Base-by-base conservation (phyloP, 805 yeast genomes). In the Sugiyamaella americana region DNA sequence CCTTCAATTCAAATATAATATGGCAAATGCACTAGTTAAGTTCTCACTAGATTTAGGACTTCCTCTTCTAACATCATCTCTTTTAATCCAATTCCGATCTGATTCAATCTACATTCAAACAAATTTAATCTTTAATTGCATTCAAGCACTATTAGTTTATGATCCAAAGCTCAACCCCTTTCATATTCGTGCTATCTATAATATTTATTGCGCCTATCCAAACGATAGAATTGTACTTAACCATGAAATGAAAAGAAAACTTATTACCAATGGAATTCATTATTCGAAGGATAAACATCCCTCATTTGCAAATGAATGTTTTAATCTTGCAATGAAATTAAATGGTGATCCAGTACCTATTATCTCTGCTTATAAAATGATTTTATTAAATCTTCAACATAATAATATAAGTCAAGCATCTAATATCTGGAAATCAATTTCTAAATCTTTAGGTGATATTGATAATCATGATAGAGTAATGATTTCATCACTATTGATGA, bases 41-140 rank as follows among this genome's bases (percentile, higher is more conserved):
- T 32, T 47, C 16, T 39, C 46, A 18, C 37, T 51, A 17, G 29
- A 29, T 22, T 20, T 37, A 4, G 47, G 51, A 17, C 18, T 35
- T 19, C 47, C 51, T n/a, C 43, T 51, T n/a, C 36, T 51, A 19
- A 44, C 47, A 10, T 49, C 51, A 8, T 48, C 54, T 11, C 20
- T 35, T 11, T 10, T 17, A 5, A 35, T 10, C 6, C 20, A 35
- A 13, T 44, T 50, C 18, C 30, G 32, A 5, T 10, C 20, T 5
- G 30, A 19, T 11, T 16, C 11, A 11, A 18, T 44, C 24, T 44
- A 21, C 29, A 26, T 48, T 8, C 18, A 35, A 11, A 22, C 44
- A 4, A 26, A 37, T 11, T 41, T 41, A 5, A 22, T 48, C 20
- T 26, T 44, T 19, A 18, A 40, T 34, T 44, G 51, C 34, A 30